These are phyloP conservation scores for Chytriomyces confervae DNA, from an alignment of 192 early-diverging fungal species.

Conservation along the genomic window DNA sequence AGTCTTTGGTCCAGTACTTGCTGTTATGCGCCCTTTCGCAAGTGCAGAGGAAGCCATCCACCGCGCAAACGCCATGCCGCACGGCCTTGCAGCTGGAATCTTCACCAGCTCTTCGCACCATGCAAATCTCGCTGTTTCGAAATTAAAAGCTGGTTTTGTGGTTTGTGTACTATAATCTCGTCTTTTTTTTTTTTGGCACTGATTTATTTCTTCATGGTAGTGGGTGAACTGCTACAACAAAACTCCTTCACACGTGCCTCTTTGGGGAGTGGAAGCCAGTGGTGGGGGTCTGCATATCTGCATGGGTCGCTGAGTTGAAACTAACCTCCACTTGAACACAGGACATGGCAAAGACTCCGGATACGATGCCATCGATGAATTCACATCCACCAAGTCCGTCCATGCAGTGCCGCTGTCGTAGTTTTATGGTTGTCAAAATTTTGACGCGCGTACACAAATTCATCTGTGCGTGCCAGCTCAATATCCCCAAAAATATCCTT, in stretches of 20 bases:
- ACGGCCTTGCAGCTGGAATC: slow-evolving; percentile 27
- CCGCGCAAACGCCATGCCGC: neutral
- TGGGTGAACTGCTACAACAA: slow-evolving; percentile 70
- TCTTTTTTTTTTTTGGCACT: neutral
- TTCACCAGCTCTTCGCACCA: neutral
- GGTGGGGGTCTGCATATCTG: neutral
- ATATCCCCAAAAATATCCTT: too few relatives aligned
- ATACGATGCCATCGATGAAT: slow-evolving; percentile 33
- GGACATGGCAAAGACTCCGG: slow-evolving; percentile 38
- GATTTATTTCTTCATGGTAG: slow-evolving; percentile 43
- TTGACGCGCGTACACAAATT: too few relatives aligned
- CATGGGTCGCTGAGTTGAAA: neutral
- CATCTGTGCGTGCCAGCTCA: too few relatives aligned
- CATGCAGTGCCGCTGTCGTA: neutral
- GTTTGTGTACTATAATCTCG: neutral
- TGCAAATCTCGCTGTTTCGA: neutral
- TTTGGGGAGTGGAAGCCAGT: slow-evolving; percentile 57
- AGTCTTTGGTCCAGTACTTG: slow-evolving; percentile 33
- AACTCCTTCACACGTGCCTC: slow-evolving; percentile 59
- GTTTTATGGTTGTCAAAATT: too few relatives aligned
- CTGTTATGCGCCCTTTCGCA: slow-evolving; percentile 22
- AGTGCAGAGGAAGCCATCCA: neutral
- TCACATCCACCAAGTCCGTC: slow-evolving; percentile 35
- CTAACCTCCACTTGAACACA: neutral
- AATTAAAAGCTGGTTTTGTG: slow-evolving; percentile 21